A percentile compares a stretch with the other conserved stretches of the same genome.
Conservation (phyloP, 2,329 filamentous ascomycete genomes). For the Arthrocladium fulminans region DNA sequence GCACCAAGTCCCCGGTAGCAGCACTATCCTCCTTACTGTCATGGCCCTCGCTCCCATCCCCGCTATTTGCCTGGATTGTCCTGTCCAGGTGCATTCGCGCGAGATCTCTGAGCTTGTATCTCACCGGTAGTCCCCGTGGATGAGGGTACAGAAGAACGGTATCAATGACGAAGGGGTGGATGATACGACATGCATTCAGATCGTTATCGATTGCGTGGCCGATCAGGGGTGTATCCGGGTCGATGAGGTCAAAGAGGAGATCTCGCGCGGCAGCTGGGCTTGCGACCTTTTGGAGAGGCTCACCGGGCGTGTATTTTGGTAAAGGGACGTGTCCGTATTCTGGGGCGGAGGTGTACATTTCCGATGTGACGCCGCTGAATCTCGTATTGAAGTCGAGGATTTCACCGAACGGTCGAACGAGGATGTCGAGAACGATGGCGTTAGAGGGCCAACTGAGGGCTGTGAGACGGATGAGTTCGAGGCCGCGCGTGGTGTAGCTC, state of each 20-base stretch:
- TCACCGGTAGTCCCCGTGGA: conserved; percentile 62
- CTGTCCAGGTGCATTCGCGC: conserved; percentile 60
- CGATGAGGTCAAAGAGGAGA: conserved; percentile 66
- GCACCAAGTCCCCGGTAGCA: conserved; percentile 77
- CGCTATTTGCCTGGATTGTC: conserved; percentile 63
- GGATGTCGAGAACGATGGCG: conserved; percentile 66
- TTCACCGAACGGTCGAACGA: conserved; percentile 75
- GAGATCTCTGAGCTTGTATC: conserved; percentile 68
- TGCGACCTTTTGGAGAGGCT: conserved; percentile 54
- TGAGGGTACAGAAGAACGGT: conserved; percentile 80
- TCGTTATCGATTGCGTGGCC: conserved; percentile 96
- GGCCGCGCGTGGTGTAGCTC: conserved; percentile 81
- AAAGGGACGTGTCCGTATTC: conserved; percentile 37
- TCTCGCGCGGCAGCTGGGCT: conserved; percentile 66
- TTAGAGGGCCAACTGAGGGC: conserved; percentile 79
- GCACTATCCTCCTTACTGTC: conserved; percentile 88
- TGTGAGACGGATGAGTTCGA: conserved; percentile 85
- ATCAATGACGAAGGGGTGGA: conserved; percentile 78
- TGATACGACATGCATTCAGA: conserved; percentile 71
- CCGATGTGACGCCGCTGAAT: conserved; percentile 75
- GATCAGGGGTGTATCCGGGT: conserved; percentile 71
- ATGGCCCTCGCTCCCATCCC: conserved; percentile 54
- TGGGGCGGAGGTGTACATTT: conserved; percentile 63
- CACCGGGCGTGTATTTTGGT: background rate
- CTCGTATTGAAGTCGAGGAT: conserved; percentile 85